A percentile compares a stretch with the other conserved stretches of the same genome.
phyloP scores from a whole-genome alignment of 768 basidiomycete species.

The Lactifluus echinatus region DNA sequence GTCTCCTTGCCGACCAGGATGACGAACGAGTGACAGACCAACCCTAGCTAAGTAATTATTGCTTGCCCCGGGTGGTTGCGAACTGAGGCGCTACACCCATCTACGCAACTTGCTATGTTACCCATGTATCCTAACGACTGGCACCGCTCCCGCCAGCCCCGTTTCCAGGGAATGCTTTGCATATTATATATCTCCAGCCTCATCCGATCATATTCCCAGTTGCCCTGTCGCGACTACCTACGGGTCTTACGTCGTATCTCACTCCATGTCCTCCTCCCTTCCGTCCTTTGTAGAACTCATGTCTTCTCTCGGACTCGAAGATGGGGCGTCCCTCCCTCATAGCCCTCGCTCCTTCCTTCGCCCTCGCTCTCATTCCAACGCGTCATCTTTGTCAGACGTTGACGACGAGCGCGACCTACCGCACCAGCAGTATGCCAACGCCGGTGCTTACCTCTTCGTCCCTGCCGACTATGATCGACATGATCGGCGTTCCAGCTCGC shows the following conservation, averaged over 20 bases:
- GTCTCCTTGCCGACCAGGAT: constrained; percentile 23
- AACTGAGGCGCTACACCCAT: constrained; percentile 17
- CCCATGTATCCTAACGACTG: constrained; percentile 20
- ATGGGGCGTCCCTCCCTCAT: constrained; percentile 24
- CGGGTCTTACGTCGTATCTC: constrained; percentile 21
- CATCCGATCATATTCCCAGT: constrained; percentile 1
- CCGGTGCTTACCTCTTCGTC: constrained; percentile 24
- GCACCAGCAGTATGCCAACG: background rate
- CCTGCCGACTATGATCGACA: constrained; percentile 22
- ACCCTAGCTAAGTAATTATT: constrained; percentile 9
- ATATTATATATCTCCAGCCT: constrained; percentile 18
- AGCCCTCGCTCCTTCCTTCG: constrained; percentile 21
- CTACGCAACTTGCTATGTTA: constrained; percentile 19
- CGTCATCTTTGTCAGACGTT: constrained; percentile 33
- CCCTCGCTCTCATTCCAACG: constrained; percentile 31
- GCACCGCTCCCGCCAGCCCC: constrained; percentile 13
- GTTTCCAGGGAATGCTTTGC: constrained; percentile 16
- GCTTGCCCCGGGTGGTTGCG: constrained; percentile 1
- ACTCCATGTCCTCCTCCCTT: constrained; percentile 56
- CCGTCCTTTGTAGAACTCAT: constrained; percentile 86
- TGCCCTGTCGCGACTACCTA: constrained; percentile 17
- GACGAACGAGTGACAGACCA: constrained; percentile 6
- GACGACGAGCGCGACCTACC: constrained; percentile 18
- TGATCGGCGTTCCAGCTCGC: constrained; percentile 18
- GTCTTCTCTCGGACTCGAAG: constrained; percentile 70